Conservation (phyloP, 805 yeast species). For the Starmerella potacharoeniae region DNA sequence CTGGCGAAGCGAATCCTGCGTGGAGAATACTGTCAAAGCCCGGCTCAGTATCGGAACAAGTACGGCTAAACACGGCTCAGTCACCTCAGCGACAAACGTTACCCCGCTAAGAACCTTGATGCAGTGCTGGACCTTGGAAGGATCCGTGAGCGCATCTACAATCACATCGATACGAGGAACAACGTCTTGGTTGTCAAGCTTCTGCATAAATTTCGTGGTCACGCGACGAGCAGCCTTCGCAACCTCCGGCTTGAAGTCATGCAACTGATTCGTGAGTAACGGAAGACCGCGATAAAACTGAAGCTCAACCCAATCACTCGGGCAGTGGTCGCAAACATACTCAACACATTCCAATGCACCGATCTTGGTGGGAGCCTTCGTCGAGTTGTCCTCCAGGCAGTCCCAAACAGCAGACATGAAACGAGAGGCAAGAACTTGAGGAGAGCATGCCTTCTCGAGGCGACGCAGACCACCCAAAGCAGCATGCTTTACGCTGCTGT, state of each 20-base stretch:
- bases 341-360: constrained; percentile 69
- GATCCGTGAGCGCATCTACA: constrained; percentile 82
- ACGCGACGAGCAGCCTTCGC: constrained; percentile 73
- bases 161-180: constrained; percentile 74
- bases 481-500: constrained; percentile 69
- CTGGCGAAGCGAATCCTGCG: constrained; percentile 94
- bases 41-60: constrained; percentile 86
- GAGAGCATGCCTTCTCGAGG: constrained; percentile 56
- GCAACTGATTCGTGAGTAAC: constrained; percentile 73
- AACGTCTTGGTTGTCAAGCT: constrained; percentile 85
- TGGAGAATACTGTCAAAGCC: constrained; percentile 74
- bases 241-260: constrained; percentile 93
- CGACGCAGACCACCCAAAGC: constrained; percentile 72
- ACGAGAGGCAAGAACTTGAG: constrained; percentile 65
- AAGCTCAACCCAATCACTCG: constrained; percentile 74
- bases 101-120: constrained; percentile 83
- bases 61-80: constrained; percentile 85
- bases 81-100: constrained; percentile 96
- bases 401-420: constrained; percentile 49
- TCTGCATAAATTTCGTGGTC: constrained; percentile 58
- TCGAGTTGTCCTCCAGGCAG: constrained; percentile 58
- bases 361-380: constrained; percentile 86
- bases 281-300: constrained; percentile 74
- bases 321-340: constrained; percentile 62
- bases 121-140: constrained; percentile 76